Base-by-base conservation (phyloP, 257 asterid species). In the Sherardia arvensis region DNA sequence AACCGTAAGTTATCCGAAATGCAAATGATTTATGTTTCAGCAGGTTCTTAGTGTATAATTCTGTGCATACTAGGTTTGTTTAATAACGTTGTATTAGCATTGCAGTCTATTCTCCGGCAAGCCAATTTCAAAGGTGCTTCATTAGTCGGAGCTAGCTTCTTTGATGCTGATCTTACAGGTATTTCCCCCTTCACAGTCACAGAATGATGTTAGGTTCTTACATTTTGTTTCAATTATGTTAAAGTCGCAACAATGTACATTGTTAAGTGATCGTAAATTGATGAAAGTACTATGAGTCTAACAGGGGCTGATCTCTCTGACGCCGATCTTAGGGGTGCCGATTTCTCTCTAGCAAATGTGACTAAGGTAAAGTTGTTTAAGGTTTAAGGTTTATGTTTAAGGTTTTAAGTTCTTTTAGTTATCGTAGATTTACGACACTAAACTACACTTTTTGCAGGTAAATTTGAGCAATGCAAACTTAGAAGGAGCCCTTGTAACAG, bases 141-240 rank as follows among this genome's bases (percentile, higher is more conserved):
- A 62, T 78, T 92, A 67, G 32, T 89, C 26, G 99, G 97, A 60
- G 96, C 97, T 71, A 92, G 99, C 85, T 92, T 89, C 85, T 92
- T 92, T 68, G 99, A 89, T 81, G 95, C 99, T 49, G 99, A 92
- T 87, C 79, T 92, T 72, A 92, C 99, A 71, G 97, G 97, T 87
- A 61, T 17, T 64, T 14, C 36, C 29, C 51, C 8, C 40, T 34
- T 34, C 11, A 34, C 40, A 34, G 1, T 4, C 7, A 32, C 10
- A 34, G n/a, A n/a, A n/a, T n/a, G n/a, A n/a, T n/a, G n/a, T n/a
- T n/a, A n/a, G n/a, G n/a, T n/a, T n/a, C n/a, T n/a, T n/a, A n/a
- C n/a, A 34, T 34, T 34, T 34, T 34, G 40, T 34, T 34, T 34
- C 14, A 6, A 12, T 34, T 8, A 34, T 34, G 40, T 10, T 9